These are phyloP conservation scores for Solanum ossicruentum DNA, from an alignment of 257 asterid genomes.

Conservation along the genomic window DNA sequence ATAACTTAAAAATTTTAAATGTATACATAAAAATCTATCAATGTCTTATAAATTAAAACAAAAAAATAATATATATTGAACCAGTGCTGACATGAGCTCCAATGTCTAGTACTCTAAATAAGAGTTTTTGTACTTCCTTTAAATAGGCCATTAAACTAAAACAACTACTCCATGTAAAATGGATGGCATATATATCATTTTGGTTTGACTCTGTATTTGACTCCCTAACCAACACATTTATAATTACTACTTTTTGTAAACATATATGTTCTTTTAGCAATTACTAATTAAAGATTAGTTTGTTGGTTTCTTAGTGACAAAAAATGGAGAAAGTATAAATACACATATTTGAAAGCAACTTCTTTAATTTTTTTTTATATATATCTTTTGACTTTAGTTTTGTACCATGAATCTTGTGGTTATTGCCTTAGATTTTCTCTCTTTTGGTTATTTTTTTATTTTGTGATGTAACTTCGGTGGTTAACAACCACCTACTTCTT, in stretches of 20 bases:
- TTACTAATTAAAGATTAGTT: not conserved
- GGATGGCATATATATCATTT: not conserved
- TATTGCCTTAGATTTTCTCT: not conserved
- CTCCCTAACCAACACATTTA: not conserved
- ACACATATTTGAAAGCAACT: not conserved
- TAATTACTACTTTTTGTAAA: not conserved
- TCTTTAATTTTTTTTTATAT: not conserved
- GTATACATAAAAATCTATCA: too few relatives aligned
- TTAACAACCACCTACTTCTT: too few relatives aligned
- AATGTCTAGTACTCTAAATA: too few relatives aligned
- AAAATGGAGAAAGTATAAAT: not conserved
- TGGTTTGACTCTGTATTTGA: not conserved
- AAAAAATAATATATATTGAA: too few relatives aligned
- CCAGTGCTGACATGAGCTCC: too few relatives aligned
- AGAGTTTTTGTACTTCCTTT: too few relatives aligned
- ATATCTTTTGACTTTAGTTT: not conserved
- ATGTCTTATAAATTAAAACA: too few relatives aligned
- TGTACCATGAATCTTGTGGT: not conserved
- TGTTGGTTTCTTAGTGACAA: not conserved
- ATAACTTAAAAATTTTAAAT: too few relatives aligned
- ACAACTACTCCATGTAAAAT: not conserved
- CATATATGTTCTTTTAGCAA: not conserved
- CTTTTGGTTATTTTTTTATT: not conserved
- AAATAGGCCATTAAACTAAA: not conserved
- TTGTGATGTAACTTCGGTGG: too few relatives aligned